Base-by-base conservation (phyloP, 768 basidiomycete genomes). In the Galerina sulciceps region DNA sequence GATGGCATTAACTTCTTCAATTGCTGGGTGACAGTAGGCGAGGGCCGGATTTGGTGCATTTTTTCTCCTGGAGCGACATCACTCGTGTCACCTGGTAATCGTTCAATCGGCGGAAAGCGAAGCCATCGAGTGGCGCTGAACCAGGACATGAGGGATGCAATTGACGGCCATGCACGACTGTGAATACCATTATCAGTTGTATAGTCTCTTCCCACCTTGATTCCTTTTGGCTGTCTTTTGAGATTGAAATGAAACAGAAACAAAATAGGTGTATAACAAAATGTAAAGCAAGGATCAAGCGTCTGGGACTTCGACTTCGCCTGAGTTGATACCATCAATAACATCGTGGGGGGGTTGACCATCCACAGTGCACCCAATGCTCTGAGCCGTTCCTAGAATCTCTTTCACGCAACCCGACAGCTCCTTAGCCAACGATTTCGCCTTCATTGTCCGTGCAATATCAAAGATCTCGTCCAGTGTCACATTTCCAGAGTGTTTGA, bases 371-470 rank as follows among this genome's bases (percentile, higher is more conserved):
- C 96, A 98, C 41, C 96, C 96, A 66, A 99, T 81, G 61, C 92
- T 94, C 83, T 98, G 96, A 55, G 94, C 93, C 26, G 96, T 99
- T 53, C 96, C 96, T 72, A 99, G 81, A 73, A 99, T 96, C 89
- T 99, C 96, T 86, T 98, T 98, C 65, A 86, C 92, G 60, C 87
- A 89, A 45, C 92, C 91, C 4, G 93, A 85, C 56, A 98, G 82
- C 65, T 89, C 87, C 83, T 96, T 98, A 65, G 96, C 91, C 59
- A 98, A 80, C 8, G 95, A 97, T 79, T 98, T 98, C 78, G 79
- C 79, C 77, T 85, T 90, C 95, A 99, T 96, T 63, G 88, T 96
- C 75, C 97, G 91, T 65, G 96, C 96, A 75, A 98, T 96, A 65
- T 94, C 90, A 73, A 92, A 77, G 71, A 99, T 94, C 75, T 97